Evolutionary conservation across 2,329 filamentous ascomycete species (phyloP), one percentile per base, ranked within the genome.

Genomic region (Dactylellina leptospora): DNA sequence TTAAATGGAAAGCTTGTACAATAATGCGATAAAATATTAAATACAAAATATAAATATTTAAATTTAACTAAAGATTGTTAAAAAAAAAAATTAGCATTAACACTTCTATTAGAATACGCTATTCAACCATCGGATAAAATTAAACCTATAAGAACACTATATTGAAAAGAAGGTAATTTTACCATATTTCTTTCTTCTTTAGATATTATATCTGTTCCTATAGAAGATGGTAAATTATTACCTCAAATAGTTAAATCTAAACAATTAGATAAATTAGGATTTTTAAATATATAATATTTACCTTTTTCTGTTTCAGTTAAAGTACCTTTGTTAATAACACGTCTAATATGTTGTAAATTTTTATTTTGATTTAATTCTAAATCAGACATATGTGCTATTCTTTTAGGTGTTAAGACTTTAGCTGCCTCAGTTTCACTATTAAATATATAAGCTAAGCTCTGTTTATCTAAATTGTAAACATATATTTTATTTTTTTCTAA

Each of bases 381-480:
- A 2, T 36, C 30, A 36, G 30, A 36, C 30, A 36, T 36, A 36
- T 36, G 30, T 16, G 40, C 40, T 22, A 45, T 22, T 45, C 40
- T 45, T 45, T 45, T 45, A 3, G 40, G 40, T 45, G 40, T 45
- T 45, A 45, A 45, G 1, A 18, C 8, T 45, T 45, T 45, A 45
- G 40, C 40, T 9, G 20, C 20, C 5, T 45, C n/a, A 45, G 16
- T 13, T 25, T 22, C 44, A 48, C 23, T 48, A 25, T 51, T 28
- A 51, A 51, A 51, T 28, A 51, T 30, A 51, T 51, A 51, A 51
- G 13, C 47, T 44, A 36, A 36, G n/a, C 2, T 36, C 30, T 36
- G 2, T 36, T 36, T 44, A 44, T 44, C 18, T 48, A 23, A 48
- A 23, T 48, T 4, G 2, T 23, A 16, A 10, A 48, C 20, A 48